phyloP scores from a whole-genome alignment of 2,329 filamentous ascomycete species.

The Orbilia ellipsospora region DNA sequence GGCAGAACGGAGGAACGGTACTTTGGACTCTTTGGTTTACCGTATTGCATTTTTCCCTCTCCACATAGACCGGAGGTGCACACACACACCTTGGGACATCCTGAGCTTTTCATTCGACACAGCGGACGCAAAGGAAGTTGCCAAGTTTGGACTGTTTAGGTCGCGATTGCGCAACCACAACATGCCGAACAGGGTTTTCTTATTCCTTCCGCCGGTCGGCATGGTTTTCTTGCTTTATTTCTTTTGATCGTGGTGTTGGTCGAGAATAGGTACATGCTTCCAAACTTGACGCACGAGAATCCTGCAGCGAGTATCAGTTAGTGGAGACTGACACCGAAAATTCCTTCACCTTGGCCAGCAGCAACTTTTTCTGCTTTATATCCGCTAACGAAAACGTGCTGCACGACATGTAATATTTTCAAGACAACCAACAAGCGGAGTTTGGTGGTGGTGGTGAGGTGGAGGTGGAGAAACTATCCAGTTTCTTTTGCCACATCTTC shows the following conservation, averaged over 20 bases:
- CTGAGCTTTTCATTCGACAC: conserved; percentile 30
- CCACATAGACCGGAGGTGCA: background rate
- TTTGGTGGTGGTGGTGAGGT: conserved; percentile 16
- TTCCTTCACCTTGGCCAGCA: conserved; percentile 12
- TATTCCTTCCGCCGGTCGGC: conserved; percentile 52
- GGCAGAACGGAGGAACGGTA: background rate
- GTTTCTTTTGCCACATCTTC: conserved; percentile 54
- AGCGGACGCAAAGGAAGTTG: background rate
- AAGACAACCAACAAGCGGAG: conserved; percentile 1
- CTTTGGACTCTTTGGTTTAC: background rate
- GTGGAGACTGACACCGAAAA: conserved; percentile 46
- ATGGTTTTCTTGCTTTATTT: background rate
- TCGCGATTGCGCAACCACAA: conserved; percentile 55
- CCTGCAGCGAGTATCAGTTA: conserved; percentile 28
- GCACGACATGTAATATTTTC: background rate
- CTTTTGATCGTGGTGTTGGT: background rate
- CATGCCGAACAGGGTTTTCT: conserved; percentile 23
- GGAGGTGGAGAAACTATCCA: background rate
- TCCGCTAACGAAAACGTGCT: no score
- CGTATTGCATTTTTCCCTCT: background rate
- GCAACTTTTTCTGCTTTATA: background rate
- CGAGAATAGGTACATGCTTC: no score
- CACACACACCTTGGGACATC: background rate
- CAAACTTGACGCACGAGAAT: conserved; percentile 22
- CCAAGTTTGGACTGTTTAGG: conserved; percentile 21